Base-by-base conservation (phyloP, 2,329 filamentous ascomycete species). In the Cladosporium sp. region DNA sequence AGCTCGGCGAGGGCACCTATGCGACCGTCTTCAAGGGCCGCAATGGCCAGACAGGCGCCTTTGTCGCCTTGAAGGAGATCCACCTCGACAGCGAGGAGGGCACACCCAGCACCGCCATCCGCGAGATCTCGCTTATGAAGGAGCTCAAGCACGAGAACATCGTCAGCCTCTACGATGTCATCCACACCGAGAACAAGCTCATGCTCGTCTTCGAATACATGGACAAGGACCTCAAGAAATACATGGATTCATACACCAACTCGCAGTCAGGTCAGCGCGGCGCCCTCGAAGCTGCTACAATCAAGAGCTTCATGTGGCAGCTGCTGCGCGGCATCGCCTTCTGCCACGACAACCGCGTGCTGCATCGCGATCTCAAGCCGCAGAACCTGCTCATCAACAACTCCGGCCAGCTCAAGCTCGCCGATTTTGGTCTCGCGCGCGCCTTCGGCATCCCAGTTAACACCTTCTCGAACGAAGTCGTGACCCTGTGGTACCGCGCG, bases 261-360 rank as follows among this genome's bases (percentile, higher is more conserved):
- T 66, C 67, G 8, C 90, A 88, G 6, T 84, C 92, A 60, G 92
- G 92, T 69, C 91, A 97, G 67, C 84, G 92, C 55, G 93, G 94
- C 62, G 90, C 92, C 51, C 82, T 99, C 58, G 92, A 96, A 73
- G 89, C 91, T 39, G 78, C 84, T 58, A 94, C 91, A 58, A 97
- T 99, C 83, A 97, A 97, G 79, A 95, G 91, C 22, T 99, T 97
- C 83, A 97, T 97, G 93, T 94, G 93, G 77, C 94, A 99, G 78
- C 85, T 99, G 34, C 85, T 97, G 62, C 88, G 90, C 69, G 94
- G 94, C 58, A 97, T 97, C 70, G 92, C 94, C 62, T 99, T 97
- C 73, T 99, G 94, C 78, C 94, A 99, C 77, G 90, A 96, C 68
- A 97, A 97, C 74, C 85, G 94, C 60, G 94, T 99, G 34, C 84